phyloP scores from a whole-genome alignment of 2,329 filamentous ascomycete genomes.

The Talaromyces sp. region DNA sequence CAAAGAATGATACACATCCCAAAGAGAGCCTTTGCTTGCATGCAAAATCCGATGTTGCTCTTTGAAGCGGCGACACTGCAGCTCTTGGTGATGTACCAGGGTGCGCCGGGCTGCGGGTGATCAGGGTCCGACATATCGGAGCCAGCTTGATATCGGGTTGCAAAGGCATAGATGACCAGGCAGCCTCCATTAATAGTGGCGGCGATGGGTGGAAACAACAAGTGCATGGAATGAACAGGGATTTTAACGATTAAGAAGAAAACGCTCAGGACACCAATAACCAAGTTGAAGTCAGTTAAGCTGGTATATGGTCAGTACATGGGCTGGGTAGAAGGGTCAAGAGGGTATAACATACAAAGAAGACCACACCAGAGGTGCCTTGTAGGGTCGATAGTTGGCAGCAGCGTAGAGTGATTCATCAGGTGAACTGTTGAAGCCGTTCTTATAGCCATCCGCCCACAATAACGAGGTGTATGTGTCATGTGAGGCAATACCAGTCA shows the following conservation, averaged over 20 bases:
- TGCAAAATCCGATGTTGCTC: constrained; percentile 57
- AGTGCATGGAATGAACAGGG: constrained; percentile 59
- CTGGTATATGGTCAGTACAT: constrained; percentile 40
- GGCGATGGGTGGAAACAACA: constrained; percentile 60
- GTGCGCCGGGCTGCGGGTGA: constrained; percentile 57
- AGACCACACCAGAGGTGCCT: constrained; percentile 62
- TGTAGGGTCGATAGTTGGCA: constrained; percentile 61
- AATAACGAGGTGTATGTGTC: constrained; percentile 63
- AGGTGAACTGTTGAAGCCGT: constrained; percentile 66
- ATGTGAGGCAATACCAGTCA: constrained; percentile 65
- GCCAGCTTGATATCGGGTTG: constrained; percentile 58
- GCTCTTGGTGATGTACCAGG: constrained; percentile 66
- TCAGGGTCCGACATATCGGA: constrained; percentile 61
- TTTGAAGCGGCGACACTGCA: constrained; percentile 56
- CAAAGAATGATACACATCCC: constrained; percentile 59
- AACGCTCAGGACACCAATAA: constrained; percentile 62
- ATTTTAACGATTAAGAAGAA: constrained; percentile 64
- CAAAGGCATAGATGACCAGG: constrained; percentile 57
- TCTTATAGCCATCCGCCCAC: constrained; percentile 63
- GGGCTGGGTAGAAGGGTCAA: neutral
- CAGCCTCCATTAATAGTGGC: constrained; percentile 55
- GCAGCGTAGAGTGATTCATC: constrained; percentile 58
- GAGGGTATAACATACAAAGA: constrained; percentile 56
- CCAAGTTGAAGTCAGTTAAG: constrained; percentile 63
- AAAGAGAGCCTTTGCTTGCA: constrained; percentile 63